Evolutionary conservation across 495 filamentous ascomycete species (phyloP), one percentile per base, ranked within the genome.

Genomic region (Penicillium cosmopolitanum): DNA sequence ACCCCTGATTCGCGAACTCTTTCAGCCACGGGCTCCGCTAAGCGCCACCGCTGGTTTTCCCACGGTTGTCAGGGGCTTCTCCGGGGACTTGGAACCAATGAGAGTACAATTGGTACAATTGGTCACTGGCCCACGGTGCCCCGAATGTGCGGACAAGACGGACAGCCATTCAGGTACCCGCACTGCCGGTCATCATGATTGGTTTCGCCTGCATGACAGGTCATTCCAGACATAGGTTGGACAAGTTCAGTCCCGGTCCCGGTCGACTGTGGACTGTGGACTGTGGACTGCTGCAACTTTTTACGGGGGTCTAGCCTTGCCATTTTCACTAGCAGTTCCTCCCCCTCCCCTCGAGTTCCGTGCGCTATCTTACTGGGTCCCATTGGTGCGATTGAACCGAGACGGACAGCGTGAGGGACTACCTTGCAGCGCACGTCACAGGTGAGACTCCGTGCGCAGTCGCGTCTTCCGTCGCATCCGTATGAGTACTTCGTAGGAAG

Each of bases 101-200:
- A 66, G 40, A 57, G 36, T 56, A 50, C 42, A 57, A 42, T 54
- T 38, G 36, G 36, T 56, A 46, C 42, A 57, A 42, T 54, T 38
- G 36, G 8, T 38, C 36, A 10, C n/a, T 28, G 53, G 50, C 54
- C 56, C 64, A 60, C 54, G 38, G 28, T 19, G 36, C 55, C 51
- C 48, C 52, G 58, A 55, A 56, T 46, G 53, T 61, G 31, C 55
- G 58, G 64, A 56, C 59, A 55, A 31, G 28, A 23, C 46, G 42
- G 36, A 43, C 28, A 34, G 54, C 48, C 53, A 67, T 69, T 65
- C 67, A 70, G 67, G 67, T 70, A 70, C 67, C 67, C 67, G 67
- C 67, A 53, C 19, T 3, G 12, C 12, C 4, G 25, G 33, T 15
- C 3, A n/a, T 56, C 57, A 44, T 67, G 62, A 70, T 70, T 70